Evolutionary conservation across 139 green algal genomes (phyloP).

Genomic region (Parachlorella kessleri): DNA sequence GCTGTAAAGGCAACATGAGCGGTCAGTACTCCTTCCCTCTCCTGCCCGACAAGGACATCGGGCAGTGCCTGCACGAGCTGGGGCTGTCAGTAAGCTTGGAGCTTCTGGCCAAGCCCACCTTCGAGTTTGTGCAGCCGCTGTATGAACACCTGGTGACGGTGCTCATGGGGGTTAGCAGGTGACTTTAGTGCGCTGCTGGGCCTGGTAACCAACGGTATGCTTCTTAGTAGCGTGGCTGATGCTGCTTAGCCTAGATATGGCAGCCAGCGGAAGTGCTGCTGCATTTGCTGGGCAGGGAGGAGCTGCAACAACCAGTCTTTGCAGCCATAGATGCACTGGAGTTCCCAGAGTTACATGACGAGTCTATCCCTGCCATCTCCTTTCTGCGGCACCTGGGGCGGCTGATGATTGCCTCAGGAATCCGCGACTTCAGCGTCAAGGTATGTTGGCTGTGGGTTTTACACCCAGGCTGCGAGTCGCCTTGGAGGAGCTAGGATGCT

Average conservation of each 20-base stretch:
- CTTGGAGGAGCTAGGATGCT: too few species aligned
- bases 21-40: slow-evolving; percentile 81
- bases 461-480: too few species aligned
- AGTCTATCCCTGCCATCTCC: slow-evolving; percentile 81
- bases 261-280: too few species aligned
- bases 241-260: not conserved
- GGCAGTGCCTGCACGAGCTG: slow-evolving; percentile 84
- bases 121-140: slow-evolving; percentile 70
- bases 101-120: slow-evolving; percentile 80
- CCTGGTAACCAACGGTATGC: not conserved
- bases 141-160: slow-evolving; percentile 82
- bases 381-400: slow-evolving; percentile 70
- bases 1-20: too few species aligned
- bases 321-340: slow-evolving; percentile 83
- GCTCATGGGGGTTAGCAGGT: slow-evolving; percentile 77
- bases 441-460: too few species aligned
- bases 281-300: slow-evolving; percentile 81
- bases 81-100: slow-evolving; percentile 68
- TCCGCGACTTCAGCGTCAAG: slow-evolving; percentile 86
- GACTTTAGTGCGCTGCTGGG: not conserved
- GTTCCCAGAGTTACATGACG: slow-evolving; percentile 94
- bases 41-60: slow-evolving; percentile 75
- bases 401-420: slow-evolving; percentile 75
- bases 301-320: slow-evolving; percentile 89
- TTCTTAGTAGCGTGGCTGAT: not conserved